Percentiles rank a stretch among this genome's conserved stretches.
These are phyloP conservation scores for Pythium diclinum DNA, from an alignment of 352 stramenopile species.

Conservation along the genomic window DNA sequence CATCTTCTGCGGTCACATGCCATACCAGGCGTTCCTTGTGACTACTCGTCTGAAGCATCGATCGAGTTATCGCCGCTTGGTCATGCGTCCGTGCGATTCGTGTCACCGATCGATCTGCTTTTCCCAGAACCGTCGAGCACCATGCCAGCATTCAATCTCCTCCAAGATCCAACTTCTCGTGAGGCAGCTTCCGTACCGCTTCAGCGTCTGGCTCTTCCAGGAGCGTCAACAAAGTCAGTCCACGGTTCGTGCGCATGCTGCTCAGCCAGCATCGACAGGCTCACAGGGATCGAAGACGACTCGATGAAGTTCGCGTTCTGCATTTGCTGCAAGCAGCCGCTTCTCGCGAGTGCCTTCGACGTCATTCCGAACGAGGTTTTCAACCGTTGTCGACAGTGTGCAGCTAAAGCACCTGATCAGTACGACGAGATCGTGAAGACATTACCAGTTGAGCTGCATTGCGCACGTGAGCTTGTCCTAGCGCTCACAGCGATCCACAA, in stretches of 20 bases:
- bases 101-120: background rate
- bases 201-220: background rate
- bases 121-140: too few relatives aligned
- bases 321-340: background rate
- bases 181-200: background rate
- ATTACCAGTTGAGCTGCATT: background rate
- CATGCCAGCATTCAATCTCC: too few relatives aligned
- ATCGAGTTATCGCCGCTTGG: too few relatives aligned
- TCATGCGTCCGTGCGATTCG: background rate
- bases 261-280: background rate
- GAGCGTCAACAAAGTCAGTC: background rate
- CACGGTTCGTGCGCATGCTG: background rate
- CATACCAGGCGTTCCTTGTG: too few relatives aligned
- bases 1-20: background rate
- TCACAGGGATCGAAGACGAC: background rate
- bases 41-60: too few relatives aligned
- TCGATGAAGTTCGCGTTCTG: background rate
- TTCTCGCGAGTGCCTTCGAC: background rate
- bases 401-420: background rate
- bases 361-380: background rate
- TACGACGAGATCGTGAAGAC: background rate
- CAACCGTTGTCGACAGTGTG: background rate
- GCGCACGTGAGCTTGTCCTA: background rate
- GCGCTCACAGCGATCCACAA: background rate
- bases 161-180: background rate